Evolutionary conservation across 495 filamentous ascomycete species (phyloP).

Genomic region (Collariella sp.): DNA sequence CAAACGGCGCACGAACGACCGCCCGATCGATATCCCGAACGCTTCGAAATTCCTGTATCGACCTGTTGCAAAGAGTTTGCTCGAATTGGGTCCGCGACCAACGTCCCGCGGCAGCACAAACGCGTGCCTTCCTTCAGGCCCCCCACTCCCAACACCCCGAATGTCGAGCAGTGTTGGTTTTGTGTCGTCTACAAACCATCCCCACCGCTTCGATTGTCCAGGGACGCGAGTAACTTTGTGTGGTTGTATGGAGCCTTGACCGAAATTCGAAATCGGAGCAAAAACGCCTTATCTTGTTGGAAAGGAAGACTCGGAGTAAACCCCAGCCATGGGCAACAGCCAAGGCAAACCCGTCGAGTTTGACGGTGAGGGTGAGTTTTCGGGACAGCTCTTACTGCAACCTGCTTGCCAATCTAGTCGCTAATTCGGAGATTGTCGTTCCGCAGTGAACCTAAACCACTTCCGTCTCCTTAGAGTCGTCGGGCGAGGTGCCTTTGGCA

Average conservation of each 20-base stretch:
- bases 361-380: conserved; percentile 70
- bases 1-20: not conserved
- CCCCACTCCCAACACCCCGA: not conserved
- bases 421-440: not conserved
- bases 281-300: not conserved
- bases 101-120: not conserved
- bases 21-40: not conserved
- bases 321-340: conserved; percentile 71
- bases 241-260: conserved; percentile 1
- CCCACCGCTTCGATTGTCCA: conserved; percentile 1
- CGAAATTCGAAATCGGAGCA: not conserved
- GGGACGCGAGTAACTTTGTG: not conserved
- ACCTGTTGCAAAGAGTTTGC: not conserved
- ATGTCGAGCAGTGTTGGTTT: conserved; percentile 9
- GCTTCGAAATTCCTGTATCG: not conserved
- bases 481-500: conserved; percentile 95
- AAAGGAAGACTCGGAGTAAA: not conserved
- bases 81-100: not conserved
- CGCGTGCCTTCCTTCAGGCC: not conserved
- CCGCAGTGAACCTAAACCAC: conserved; percentile 87
- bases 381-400: not conserved
- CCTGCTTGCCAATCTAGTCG: not conserved
- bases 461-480: conserved; percentile 93
- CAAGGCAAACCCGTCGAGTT: conserved; percentile 89
- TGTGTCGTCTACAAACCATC: conserved; percentile 3